These are phyloP conservation scores for Phialophora tarda DNA, from an alignment of 2,329 filamentous ascomycete species.

Conservation along the genomic window DNA sequence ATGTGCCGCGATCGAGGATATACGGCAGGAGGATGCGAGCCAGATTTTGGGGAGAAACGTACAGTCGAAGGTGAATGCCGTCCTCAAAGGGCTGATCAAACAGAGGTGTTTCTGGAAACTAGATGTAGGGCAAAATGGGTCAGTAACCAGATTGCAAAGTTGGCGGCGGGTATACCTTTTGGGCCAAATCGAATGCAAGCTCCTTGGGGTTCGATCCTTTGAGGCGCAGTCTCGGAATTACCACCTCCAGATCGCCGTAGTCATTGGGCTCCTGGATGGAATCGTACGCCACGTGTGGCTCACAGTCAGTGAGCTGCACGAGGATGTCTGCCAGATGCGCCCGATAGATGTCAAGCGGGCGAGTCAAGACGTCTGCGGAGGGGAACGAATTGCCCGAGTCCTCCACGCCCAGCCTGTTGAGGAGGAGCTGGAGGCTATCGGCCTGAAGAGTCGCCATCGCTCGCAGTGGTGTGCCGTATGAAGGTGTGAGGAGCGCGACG, in stretches of 20 bases:
- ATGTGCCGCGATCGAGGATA: conserved; percentile 65
- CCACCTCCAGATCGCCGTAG: conserved; percentile 80
- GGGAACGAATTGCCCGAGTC: conserved; percentile 32
- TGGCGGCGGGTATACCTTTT: conserved; percentile 44
- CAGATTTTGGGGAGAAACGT: conserved; percentile 73
- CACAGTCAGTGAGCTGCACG: conserved; percentile 71
- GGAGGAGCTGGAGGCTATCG: conserved; percentile 40
- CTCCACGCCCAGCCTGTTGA: conserved; percentile 39
- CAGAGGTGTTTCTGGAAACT: conserved; percentile 75
- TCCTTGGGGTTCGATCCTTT: conserved; percentile 72
- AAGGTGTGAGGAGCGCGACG: neutral
- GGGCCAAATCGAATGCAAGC: conserved; percentile 59
- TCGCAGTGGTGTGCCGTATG: neutral
- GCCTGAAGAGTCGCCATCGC: conserved; percentile 33
- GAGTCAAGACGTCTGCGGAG: conserved; percentile 54
- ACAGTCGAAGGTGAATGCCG: conserved; percentile 77
- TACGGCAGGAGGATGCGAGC: conserved; percentile 70
- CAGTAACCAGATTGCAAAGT: neutral
- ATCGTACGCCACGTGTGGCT: conserved; percentile 72
- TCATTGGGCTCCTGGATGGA: conserved; percentile 81
- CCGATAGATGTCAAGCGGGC: conserved; percentile 81
- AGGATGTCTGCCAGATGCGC: conserved; percentile 75
- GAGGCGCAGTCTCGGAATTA: conserved; percentile 78
- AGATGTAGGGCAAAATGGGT: conserved; percentile 71
- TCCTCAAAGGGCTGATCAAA: conserved; percentile 71